Base-by-base conservation (phyloP, 345 rosid species). In the Acer yangbiense region DNA sequence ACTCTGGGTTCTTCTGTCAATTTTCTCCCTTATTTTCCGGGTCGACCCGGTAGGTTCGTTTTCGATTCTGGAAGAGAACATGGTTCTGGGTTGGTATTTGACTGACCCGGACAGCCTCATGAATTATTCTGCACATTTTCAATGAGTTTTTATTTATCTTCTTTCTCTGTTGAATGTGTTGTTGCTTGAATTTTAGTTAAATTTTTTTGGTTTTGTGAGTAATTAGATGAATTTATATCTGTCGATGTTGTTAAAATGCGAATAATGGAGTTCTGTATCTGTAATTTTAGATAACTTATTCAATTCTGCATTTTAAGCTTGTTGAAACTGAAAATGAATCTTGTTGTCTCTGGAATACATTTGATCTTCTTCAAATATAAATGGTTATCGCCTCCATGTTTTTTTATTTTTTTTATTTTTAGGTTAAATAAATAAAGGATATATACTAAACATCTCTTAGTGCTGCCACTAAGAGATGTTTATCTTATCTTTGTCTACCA, bases 11-110 rank as follows among this genome's bases (percentile, higher is more conserved):
- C n/a, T 60, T 44, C n/a, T 6, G 67, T 60, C 43, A 8, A 8
- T 55, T 16, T 44, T 16, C 79, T 50, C 57, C 20, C 13, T 14
- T 20, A 55, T 54, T 6, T 44, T 12, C 20, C 65, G 77, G 77
- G 77, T 74, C 62, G 50, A 65, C 78, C 78, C 78, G 71, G 16
- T 11, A 20, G 48, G 11, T 65, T 65, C 46, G 16, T 35, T 2
- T 48, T 35, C 39, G 39, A 35, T 35, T 10, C 64, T 71, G 20
- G 14, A 0, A 43, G 6, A 18, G 52, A 41, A 12, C 43, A 12
- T 16, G 29, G n/a, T 54, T n/a, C 16, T 72, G 71, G 72, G 58
- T 54, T 17, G 43, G 69, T 32, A 69, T 2, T 21, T 64, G 43
- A 52, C 80, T 66, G 54, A 18, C 61, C 66, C 64, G 71, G 46